Percentiles rank a stretch among this genome's conserved stretches.
phyloP scores from a whole-genome alignment of 1,139 yeast genomes.

The Suhomyces taliae region DNA sequence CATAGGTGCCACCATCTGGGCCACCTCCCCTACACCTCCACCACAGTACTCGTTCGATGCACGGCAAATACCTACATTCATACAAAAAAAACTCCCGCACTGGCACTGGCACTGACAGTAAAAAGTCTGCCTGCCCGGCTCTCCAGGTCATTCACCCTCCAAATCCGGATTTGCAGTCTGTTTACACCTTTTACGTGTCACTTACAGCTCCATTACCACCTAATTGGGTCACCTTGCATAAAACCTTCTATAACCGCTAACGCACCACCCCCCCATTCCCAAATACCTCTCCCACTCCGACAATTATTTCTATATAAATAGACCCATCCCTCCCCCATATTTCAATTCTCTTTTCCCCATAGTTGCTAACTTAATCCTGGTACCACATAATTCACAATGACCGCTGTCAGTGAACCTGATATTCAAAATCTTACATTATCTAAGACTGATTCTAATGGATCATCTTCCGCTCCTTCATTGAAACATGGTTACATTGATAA shows the following conservation, averaged over 20 bases:
- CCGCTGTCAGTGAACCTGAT: constrained; percentile 18
- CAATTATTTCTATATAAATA: not conserved
- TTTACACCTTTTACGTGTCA: no score
- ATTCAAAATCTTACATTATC: constrained; percentile 26
- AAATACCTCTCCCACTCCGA: not conserved
- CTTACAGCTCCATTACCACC: no score
- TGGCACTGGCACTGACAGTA: no score
- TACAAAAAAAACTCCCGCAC: no score
- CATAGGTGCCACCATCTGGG: no score
- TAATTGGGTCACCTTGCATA: no score
- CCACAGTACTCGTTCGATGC: no score
- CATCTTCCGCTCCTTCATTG: constrained; percentile 34
- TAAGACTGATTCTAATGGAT: constrained; percentile 26
- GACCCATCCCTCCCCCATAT: not conserved
- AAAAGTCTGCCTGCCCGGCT: not conserved
- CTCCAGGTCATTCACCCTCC: not conserved
- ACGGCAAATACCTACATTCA: no score
- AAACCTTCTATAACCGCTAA: not conserved
- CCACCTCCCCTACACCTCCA: no score
- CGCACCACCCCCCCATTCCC: not conserved
- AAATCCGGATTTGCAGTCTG: no score
- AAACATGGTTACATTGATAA: constrained; percentile 69
- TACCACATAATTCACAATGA: constrained; percentile 1
- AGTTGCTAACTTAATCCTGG: no score
- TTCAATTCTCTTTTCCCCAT: not conserved